Evolutionary conservation across 306 rosid genomes (phyloP), one percentile per base, ranked within the genome.

Genomic region (Datisca glomerata): DNA sequence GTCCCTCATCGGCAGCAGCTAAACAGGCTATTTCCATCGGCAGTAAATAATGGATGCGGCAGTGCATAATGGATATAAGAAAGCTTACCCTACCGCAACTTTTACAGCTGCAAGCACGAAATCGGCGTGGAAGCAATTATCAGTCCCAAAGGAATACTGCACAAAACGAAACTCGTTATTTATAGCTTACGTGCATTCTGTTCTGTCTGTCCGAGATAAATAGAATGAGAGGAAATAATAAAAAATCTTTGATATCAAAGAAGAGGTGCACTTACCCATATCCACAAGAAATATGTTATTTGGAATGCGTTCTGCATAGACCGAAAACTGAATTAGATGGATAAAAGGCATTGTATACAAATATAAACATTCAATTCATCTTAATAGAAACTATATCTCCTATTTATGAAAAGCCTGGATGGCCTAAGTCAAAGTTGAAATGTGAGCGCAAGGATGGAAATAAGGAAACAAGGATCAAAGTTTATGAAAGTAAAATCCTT

Each of bases 301-400:
- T 83, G 97, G 67, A 87, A 87, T 12, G 89, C 80, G 65, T 63
- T 83, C 97, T 87, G 97, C 80, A 70, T n/a, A n/a, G n/a, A n/a
- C n/a, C n/a, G n/a, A n/a, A n/a, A n/a, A n/a, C n/a, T n/a, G n/a
- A n/a, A n/a, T n/a, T n/a, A n/a, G n/a, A n/a, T n/a, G n/a, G n/a
- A n/a, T n/a, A n/a, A n/a, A n/a, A n/a, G n/a, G n/a, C n/a, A n/a
- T n/a, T n/a, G n/a, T n/a, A n/a, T n/a, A n/a, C n/a, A n/a, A n/a
- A n/a, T n/a, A n/a, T n/a, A n/a, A n/a, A n/a, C n/a, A n/a, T n/a
- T n/a, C n/a, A n/a, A n/a, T n/a, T n/a, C n/a, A n/a, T n/a, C n/a
- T n/a, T n/a, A n/a, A n/a, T n/a, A n/a, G n/a, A n/a, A n/a, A n/a
- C n/a, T n/a, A n/a, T n/a, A n/a, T n/a, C n/a, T n/a, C n/a, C n/a